Evolutionary conservation across 805 yeast genomes (phyloP), one percentile per base, ranked within the genome.

Genomic region (Myxozyma monticola): DNA sequence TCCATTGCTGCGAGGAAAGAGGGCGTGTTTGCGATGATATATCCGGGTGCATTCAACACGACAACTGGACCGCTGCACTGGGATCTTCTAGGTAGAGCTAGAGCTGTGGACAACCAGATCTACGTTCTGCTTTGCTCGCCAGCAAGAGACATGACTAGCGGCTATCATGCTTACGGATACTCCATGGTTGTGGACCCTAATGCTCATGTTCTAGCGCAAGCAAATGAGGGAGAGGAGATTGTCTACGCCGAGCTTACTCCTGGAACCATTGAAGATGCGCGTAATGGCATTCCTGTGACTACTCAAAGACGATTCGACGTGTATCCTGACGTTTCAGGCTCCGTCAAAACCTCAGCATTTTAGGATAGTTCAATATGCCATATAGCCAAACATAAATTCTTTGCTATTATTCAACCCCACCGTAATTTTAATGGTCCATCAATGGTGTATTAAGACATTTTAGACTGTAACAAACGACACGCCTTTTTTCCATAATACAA

Each of bases 1-100:
- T 61, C 84, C 30, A 69, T 88, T 57, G 88, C 96, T 57, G 72
- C 75, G 10, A 66, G 76, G 22, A 59, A 63, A 33, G 71, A 81
- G 29, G 96, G 96, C 2, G 95, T 96, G 0, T 76, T 87, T 50
- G 71, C 91, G 20, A 60, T 91, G 34, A 78, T 91, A 2, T 91
- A 73, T 61, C 98, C 99, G 0, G 84, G 95, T 22, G 98, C 98
- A 0, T 93, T 95, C 74, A 93, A 96, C 0, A 78, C 85, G 64
- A 81, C 83, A 56, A 91, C 98, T 0, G 99, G 99, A 0, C 80
- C 80, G 44, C 88, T 91, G 1, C 99, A 91, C 63, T 91, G 97
- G 96, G 81, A 81, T 45, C 66, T 79, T 1, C 71, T 91, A 44
- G 96, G 88, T 1, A 74, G 80, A 24, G 84, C 96, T 0, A 72